Percentiles rank a stretch among this genome's conserved stretches.
These are phyloP conservation scores for Mucor saturninus DNA, from an alignment of 371 early-diverging fungal genomes.

Conservation along the genomic window DNA sequence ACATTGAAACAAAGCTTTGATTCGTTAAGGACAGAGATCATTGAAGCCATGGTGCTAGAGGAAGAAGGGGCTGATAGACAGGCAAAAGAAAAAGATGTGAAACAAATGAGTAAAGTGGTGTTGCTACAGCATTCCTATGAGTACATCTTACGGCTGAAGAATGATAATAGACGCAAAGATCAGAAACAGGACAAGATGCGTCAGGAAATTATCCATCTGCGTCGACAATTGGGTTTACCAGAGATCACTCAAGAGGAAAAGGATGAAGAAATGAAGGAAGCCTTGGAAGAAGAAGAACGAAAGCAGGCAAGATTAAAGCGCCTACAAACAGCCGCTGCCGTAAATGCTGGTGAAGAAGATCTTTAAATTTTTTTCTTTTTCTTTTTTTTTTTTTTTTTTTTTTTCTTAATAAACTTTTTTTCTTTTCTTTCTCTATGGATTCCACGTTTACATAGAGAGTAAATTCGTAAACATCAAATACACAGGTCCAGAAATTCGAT, in stretches of 20 bases:
- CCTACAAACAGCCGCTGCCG: conserved; percentile 10
- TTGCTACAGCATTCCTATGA: conserved; percentile 59
- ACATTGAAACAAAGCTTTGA: conserved; percentile 88
- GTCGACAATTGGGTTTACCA: conserved; percentile 38
- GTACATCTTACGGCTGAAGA: conserved; percentile 61
- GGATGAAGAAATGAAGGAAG: conserved; percentile 25
- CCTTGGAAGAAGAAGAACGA: conserved; percentile 31
- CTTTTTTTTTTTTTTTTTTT: too few species aligned
- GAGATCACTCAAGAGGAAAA: conserved; percentile 41
- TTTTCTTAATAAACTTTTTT: too few species aligned
- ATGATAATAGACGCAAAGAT: conserved; percentile 50
- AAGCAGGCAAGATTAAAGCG: conserved; percentile 23
- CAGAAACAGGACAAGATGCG: conserved; percentile 35
- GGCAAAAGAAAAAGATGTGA: conserved; percentile 52
- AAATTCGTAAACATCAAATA: too few species aligned
- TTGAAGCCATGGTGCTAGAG: conserved; percentile 60
- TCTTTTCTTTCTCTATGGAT: too few species aligned
- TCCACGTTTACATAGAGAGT: too few species aligned
- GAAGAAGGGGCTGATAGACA: conserved; percentile 22
- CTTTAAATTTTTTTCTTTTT: too few species aligned
- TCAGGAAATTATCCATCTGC: conserved; percentile 43
- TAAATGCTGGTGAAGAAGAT: conserved; percentile 2
- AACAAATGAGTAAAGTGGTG: conserved; percentile 59
- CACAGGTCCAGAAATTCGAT: too few species aligned
- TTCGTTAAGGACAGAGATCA: conserved; percentile 70